Evolutionary conservation across 768 basidiomycete genomes (phyloP).

Genomic region (Lactifluus subvellereus): DNA sequence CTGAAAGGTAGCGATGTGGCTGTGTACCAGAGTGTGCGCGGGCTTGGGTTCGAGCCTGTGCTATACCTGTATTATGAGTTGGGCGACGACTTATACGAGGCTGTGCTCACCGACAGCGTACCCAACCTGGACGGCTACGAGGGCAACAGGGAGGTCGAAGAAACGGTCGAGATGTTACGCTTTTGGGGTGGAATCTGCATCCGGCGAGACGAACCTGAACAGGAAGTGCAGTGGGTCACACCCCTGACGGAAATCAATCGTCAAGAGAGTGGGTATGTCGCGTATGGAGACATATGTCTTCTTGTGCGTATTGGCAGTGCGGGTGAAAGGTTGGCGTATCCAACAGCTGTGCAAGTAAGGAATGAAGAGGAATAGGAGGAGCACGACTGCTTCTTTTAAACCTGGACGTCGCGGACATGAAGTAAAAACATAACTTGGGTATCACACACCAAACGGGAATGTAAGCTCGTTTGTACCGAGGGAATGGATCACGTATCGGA

Average conservation of each 20-base stretch:
- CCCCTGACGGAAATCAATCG: not conserved
- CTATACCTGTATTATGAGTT: not conserved
- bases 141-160: too few relatives aligned
- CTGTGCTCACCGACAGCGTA: not conserved
- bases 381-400: too few relatives aligned
- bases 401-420: too few relatives aligned
- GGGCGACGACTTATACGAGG: not conserved
- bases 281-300: conserved; percentile 6
- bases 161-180: not conserved
- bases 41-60: conserved; percentile 1
- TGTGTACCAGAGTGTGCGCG: not conserved
- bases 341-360: not conserved
- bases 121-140: not conserved
- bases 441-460: too few relatives aligned
- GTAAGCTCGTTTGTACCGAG: too few relatives aligned
- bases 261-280: not conserved
- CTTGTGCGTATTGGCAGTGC: conserved; percentile 4
- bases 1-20: conserved; percentile 9
- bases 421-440: too few relatives aligned
- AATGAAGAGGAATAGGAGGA: too few relatives aligned
- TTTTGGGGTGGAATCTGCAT: not conserved
- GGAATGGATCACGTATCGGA: too few relatives aligned
- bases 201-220: too few relatives aligned
- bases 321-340: conserved; percentile 3
- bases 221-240: conserved; percentile 6